Percentiles rank a stretch among this genome's conserved stretches.
Evolutionary conservation across 768 basidiomycete species (phyloP).

Genomic region (Psilocybe tampanensis): DNA sequence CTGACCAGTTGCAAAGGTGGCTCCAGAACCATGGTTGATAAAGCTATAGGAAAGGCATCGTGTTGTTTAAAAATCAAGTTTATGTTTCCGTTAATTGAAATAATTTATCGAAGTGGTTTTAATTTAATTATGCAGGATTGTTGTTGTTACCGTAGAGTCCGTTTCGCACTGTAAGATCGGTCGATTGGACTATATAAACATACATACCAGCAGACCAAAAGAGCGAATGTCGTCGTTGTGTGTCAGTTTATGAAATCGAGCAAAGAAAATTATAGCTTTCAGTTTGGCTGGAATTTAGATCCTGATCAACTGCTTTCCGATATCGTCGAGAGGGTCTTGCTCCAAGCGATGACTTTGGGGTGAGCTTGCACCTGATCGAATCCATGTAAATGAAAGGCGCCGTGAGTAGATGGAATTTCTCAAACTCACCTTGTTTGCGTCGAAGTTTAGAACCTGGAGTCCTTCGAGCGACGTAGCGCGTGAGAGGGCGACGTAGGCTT

Average conservation of each 20-base stretch:
- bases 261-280: no score
- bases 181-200: not conserved
- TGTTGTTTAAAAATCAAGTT: not conserved
- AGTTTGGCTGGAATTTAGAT: no score
- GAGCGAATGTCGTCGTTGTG: not conserved
- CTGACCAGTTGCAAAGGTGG: no score
- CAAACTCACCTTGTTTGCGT: slow-evolving; percentile 60
- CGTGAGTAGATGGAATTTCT: not conserved
- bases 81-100: not conserved
- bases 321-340: slow-evolving; percentile 63
- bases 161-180: not conserved
- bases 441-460: slow-evolving; percentile 82
- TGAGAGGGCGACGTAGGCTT: slow-evolving; percentile 90
- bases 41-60: no score
- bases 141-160: not conserved
- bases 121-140: not conserved
- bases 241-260: no score
- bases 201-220: not conserved
- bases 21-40: no score
- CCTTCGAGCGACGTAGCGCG: slow-evolving; percentile 87
- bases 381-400: not conserved
- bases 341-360: slow-evolving; percentile 74
- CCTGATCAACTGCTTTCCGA: slow-evolving; percentile 1
- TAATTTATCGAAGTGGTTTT: not conserved
- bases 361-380: slow-evolving; percentile 63